Evolutionary conservation across 768 basidiomycete species (phyloP).

Genomic region (Nidularia pulvinata): DNA sequence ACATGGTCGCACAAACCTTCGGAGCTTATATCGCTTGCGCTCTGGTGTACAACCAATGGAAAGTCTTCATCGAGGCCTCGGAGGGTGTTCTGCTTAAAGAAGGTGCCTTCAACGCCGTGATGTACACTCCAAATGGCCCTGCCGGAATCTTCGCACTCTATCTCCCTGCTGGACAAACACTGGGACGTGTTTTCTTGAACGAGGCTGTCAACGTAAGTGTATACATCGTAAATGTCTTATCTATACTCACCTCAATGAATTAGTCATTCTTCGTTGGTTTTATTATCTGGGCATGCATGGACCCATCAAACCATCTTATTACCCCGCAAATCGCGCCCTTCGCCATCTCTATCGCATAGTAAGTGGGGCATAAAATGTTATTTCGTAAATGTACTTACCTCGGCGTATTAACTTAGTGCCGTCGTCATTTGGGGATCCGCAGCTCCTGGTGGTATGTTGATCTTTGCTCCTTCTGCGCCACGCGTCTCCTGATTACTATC

Average conservation of each 20-base stretch:
- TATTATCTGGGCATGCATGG: constrained; percentile 4
- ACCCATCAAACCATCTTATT: constrained; percentile 2
- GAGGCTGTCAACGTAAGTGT: constrained; percentile 7
- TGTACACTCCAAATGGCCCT: constrained; percentile 8
- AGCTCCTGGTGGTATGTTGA: constrained; percentile 40
- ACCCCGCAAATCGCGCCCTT: constrained; percentile 29
- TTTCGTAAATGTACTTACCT: not conserved
- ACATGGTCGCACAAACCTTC: constrained; percentile 13
- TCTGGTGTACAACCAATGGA: constrained; percentile 9
- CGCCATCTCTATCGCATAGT: constrained; percentile 62
- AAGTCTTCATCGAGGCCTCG: constrained; percentile 4
- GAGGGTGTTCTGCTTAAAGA: constrained; percentile 5
- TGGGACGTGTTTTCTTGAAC: constrained; percentile 8
- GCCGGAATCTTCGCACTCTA: constrained; percentile 14
- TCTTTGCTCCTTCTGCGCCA: too few species aligned
- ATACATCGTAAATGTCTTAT: not conserved
- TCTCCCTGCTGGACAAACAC: constrained; percentile 8
- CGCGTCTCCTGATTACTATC: not conserved
- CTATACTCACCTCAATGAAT: not conserved
- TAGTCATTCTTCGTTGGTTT: constrained; percentile 5
- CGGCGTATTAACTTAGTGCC: constrained; percentile 30
- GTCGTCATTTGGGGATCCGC: constrained; percentile 63
- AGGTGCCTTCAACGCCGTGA: constrained; percentile 1
- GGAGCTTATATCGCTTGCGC: constrained; percentile 11
- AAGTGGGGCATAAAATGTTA: constrained; percentile 13